phyloP scores from a whole-genome alignment of 495 filamentous ascomycete species.

The Hypoxylon subgilvum region DNA sequence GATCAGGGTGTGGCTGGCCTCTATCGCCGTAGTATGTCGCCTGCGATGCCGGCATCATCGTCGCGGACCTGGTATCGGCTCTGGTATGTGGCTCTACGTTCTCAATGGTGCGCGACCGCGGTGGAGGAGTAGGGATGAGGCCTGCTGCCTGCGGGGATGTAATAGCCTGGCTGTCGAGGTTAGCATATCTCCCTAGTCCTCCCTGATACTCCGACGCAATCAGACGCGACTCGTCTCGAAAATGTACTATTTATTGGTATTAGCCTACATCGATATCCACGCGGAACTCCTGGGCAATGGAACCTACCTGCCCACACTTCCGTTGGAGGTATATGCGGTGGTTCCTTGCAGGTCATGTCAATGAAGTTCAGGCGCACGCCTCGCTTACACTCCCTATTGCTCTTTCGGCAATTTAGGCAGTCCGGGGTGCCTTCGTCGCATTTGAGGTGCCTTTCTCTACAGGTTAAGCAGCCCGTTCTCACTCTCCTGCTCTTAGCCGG shows the following conservation, averaged over 20 bases:
- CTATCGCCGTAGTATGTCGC: conserved; percentile 33
- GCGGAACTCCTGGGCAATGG: not conserved
- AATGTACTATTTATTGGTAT: conserved; percentile 57
- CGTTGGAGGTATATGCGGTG: conserved; percentile 67
- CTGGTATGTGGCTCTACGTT: conserved; percentile 9
- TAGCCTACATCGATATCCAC: conserved; percentile 1
- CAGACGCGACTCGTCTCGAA: conserved; percentile 86
- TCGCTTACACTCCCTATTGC: conserved; percentile 81
- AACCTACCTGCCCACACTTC: conserved; percentile 69
- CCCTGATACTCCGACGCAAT: conserved; percentile 94
- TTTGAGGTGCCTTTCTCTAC: conserved; percentile 70
- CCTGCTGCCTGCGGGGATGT: conserved; percentile 40
- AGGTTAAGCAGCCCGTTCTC: conserved; percentile 79
- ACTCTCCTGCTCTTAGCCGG: conserved; percentile 69
- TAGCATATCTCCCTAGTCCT: conserved; percentile 75
- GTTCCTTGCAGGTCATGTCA: conserved; percentile 75
- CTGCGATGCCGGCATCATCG: conserved; percentile 16
- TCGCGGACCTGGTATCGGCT: conserved; percentile 13
- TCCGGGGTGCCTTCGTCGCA: conserved; percentile 80
- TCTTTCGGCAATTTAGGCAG: conserved; percentile 89
- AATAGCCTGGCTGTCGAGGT: conserved; percentile 47
- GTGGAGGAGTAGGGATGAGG: conserved; percentile 14
- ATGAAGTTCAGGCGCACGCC: conserved; percentile 93
- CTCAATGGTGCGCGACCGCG: conserved; percentile 11
- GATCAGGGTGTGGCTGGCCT: conserved; percentile 22